Evolutionary conservation across 2,329 filamentous ascomycete species (phyloP).

Genomic region (Teratosphaeria gauchensis): DNA sequence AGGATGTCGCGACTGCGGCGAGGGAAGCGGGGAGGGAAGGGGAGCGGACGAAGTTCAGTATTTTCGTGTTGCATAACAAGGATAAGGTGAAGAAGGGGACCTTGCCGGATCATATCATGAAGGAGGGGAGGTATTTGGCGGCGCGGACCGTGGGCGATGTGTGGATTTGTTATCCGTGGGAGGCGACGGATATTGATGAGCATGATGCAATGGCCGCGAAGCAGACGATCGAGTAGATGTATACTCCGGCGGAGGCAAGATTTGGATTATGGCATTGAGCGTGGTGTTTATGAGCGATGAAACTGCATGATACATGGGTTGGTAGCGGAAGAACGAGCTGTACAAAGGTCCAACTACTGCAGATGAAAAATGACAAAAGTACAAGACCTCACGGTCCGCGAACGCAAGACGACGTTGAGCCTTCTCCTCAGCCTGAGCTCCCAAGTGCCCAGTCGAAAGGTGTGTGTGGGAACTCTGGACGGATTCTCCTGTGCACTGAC

Average conservation of each 20-base stretch:
- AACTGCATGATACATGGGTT: not conserved
- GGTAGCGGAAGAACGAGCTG: not conserved
- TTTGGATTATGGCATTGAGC: not conserved
- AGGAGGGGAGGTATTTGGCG: conserved; percentile 65
- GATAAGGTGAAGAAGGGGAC: conserved; percentile 89
- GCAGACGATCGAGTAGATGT: conserved; percentile 11
- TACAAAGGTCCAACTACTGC: not conserved
- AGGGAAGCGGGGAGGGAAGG: conserved; percentile 58
- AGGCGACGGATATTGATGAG: conserved; percentile 88
- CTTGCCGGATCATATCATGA: conserved; percentile 69
- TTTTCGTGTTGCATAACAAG: conserved; percentile 99
- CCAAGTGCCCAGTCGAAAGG: no score
- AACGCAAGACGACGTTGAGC: no score
- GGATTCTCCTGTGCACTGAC: no score
- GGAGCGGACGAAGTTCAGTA: conserved; percentile 76
- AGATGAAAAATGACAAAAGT: not conserved
- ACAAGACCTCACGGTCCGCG: not conserved
- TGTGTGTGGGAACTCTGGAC: no score
- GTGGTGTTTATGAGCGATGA: not conserved
- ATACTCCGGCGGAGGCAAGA: not conserved
- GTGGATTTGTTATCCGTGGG: conserved; percentile 99
- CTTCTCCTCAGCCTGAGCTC: no score
- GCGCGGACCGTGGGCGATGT: conserved; percentile 83
- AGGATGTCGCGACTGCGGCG: conserved; percentile 80
- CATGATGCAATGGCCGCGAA: conserved; percentile 61